Percentiles rank a stretch among this genome's conserved stretches.
Evolutionary conservation across 2,329 filamentous ascomycete genomes (phyloP).

Genomic region (Epichloe coenophiala): DNA sequence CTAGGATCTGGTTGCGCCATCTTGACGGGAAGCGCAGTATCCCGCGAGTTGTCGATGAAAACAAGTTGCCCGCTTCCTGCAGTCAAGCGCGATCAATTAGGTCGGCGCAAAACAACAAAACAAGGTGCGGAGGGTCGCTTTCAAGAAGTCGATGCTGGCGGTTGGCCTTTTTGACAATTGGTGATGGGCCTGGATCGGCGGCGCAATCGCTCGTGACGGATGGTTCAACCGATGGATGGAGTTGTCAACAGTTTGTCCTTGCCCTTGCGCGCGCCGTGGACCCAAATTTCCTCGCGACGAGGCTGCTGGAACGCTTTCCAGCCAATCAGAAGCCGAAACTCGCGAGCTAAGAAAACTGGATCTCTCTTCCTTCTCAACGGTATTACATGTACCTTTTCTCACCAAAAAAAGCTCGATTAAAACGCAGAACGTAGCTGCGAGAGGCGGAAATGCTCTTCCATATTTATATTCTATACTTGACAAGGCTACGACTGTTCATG

Average conservation of each 20-base stretch:
- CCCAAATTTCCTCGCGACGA: constrained; percentile 26
- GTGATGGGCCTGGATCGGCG: constrained; percentile 3
- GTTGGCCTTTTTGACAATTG: not conserved
- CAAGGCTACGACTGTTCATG: not conserved
- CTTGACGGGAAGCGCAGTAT: constrained; percentile 8
- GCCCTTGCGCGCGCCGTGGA: constrained; percentile 11
- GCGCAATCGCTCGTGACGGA: constrained; percentile 7
- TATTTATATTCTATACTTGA: not conserved
- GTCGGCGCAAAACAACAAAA: not conserved
- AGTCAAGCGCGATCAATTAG: not conserved
- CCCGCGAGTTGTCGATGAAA: not conserved
- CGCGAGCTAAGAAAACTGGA: not conserved
- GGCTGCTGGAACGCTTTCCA: constrained; percentile 10
- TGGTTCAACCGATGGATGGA: not conserved
- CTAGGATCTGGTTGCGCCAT: constrained; percentile 30
- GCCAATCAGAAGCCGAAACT: constrained; percentile 14
- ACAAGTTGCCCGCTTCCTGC: not conserved
- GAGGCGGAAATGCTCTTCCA: not conserved
- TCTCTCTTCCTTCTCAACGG: not conserved
- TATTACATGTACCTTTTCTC: not conserved
- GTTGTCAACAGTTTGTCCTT: constrained; percentile 4
- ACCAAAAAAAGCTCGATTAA: not conserved
- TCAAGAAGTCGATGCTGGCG: not conserved
- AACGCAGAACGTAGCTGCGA: not conserved
- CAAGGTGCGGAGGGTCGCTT: not conserved